Conservation (phyloP, 2,329 filamentous ascomycete genomes). For the Pestalotiopsis sp. region DNA sequence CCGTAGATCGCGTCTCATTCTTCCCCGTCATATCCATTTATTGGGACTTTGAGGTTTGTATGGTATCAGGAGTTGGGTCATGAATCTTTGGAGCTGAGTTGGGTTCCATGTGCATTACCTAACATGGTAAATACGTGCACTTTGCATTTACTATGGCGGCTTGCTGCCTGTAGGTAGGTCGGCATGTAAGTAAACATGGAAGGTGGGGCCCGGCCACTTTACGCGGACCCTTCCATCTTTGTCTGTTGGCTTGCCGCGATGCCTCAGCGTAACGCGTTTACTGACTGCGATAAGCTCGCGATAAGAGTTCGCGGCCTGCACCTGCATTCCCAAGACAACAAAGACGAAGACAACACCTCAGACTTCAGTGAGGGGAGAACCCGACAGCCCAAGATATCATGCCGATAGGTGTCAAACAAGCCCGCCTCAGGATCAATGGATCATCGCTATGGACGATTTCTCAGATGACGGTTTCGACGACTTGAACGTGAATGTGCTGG, state of each 20-base stretch:
- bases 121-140: not conserved
- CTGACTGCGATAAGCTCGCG: not conserved
- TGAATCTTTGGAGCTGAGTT: too few species aligned
- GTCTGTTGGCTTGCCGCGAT: not conserved
- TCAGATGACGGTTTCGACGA: slow-evolving; percentile 65
- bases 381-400: not conserved
- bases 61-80: too few species aligned
- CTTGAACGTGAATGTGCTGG: slow-evolving; percentile 55
- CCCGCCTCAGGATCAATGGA: not conserved
- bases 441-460: slow-evolving; percentile 49
- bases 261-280: not conserved
- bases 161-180: not conserved
- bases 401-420: not conserved
- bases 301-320: not conserved
- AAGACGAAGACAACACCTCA: not conserved
- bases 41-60: too few species aligned
- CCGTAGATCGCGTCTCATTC: too few species aligned
- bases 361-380: not conserved
- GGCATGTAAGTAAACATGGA: not conserved
- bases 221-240: not conserved
- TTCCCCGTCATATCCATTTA: too few species aligned
- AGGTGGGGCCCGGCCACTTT: not conserved
- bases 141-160: not conserved
- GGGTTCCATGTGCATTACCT: too few species aligned
- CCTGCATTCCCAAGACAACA: not conserved